These are phyloP conservation scores for Penicillium mononematosum DNA, from an alignment of 495 filamentous ascomycete genomes.

Conservation along the genomic window DNA sequence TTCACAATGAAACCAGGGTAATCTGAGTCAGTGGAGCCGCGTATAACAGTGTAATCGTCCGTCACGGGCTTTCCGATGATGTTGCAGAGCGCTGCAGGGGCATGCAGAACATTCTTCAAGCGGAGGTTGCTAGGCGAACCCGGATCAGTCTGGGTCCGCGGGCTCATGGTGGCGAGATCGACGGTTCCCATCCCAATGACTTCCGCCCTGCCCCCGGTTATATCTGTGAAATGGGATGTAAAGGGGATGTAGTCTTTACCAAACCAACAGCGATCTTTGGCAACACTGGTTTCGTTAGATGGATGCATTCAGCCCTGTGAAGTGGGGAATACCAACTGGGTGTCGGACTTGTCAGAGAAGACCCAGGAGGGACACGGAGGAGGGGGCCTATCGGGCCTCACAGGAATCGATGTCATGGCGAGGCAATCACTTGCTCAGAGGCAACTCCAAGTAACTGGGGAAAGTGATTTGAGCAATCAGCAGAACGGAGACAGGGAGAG, in stretches of 20 bases:
- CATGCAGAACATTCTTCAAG: background rate
- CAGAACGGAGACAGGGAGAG: background rate
- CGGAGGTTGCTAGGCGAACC: background rate
- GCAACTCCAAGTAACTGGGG: background rate
- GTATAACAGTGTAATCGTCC: background rate
- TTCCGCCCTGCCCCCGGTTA: background rate
- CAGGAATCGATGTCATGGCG: background rate
- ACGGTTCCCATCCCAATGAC: background rate
- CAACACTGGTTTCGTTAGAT: background rate
- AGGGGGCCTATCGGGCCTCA: background rate
- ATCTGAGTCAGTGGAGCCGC: background rate
- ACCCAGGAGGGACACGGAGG: background rate
- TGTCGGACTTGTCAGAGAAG: background rate
- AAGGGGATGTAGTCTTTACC: background rate
- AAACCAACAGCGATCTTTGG: background rate
- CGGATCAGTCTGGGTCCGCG: background rate
- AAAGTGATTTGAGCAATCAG: background rate
- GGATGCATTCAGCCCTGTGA: background rate
- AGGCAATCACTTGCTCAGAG: background rate
- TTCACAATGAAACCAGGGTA: background rate
- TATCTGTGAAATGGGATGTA: background rate
- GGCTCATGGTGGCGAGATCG: background rate
- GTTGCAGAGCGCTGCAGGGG: background rate
- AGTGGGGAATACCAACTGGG: background rate
- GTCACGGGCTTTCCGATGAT: background rate